Conservation (phyloP, 2,329 filamentous ascomycete genomes). For the Trichoderma guizhouense region DNA sequence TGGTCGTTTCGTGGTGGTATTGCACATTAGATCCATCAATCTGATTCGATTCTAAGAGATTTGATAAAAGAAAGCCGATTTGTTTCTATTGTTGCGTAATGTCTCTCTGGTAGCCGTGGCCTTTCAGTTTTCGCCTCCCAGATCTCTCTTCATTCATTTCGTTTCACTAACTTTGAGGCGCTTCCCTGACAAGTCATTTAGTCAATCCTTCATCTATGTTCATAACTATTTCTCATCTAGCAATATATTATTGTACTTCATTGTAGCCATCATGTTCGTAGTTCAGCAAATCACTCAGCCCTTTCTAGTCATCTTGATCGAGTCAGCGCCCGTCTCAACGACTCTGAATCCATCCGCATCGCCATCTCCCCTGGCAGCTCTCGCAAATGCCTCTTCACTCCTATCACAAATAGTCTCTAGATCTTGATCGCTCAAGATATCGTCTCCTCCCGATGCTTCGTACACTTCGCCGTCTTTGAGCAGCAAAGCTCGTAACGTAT, state of each 20-base stretch:
- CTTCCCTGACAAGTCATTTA: not conserved
- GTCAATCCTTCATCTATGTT: not conserved
- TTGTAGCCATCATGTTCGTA: not conserved
- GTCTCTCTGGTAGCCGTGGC: not conserved
- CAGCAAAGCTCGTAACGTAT: slow-evolving; percentile 60
- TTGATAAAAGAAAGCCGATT: not conserved
- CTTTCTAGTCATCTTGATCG: slow-evolving; percentile 43
- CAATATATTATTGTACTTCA: not conserved
- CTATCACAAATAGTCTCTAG: slow-evolving; percentile 76
- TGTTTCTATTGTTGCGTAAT: not conserved
- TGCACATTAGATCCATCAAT: not conserved
- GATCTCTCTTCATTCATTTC: not conserved
- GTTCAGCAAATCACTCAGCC: not conserved
- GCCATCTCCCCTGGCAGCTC: slow-evolving; percentile 75
- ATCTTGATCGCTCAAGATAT: slow-evolving; percentile 72
- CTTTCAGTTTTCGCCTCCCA: not conserved
- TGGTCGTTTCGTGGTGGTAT: too few species aligned
- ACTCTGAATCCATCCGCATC: slow-evolving; percentile 69
- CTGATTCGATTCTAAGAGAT: not conserved
- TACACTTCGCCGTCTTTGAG: slow-evolving; percentile 70
- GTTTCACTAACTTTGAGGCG: not conserved
- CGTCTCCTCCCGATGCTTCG: slow-evolving; percentile 54
- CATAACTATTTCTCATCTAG: not conserved
- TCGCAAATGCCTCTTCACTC: slow-evolving; percentile 59
- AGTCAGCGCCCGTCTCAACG: slow-evolving; percentile 68